Base-by-base conservation (phyloP, 1,139 yeast genomes). In the Meyerozyma sp. region DNA sequence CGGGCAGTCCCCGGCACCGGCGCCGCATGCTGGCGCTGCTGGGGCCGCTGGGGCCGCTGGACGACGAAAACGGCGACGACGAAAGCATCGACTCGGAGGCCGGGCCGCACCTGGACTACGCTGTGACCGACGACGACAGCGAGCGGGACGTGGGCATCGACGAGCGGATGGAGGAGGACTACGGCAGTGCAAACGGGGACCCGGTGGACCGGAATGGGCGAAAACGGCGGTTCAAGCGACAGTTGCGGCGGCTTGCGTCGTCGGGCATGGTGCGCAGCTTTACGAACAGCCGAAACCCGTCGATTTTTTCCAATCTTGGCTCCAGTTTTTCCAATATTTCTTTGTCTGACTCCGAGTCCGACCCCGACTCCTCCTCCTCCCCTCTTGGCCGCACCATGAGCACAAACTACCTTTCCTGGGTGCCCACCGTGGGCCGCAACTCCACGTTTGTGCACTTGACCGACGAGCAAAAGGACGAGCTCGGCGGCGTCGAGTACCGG, bases 401-500 rank as follows among this genome's bases (percentile, higher is more conserved):
- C 44, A 67, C 82, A 1, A 75, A 72, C 50, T 93, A 91, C 56
- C 69, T 93, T 35, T 89, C 97, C 0, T 91, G 95, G 91, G 78
- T 77, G 25, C 98, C 98, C 0, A 89, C 90, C 0, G 77, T 94
- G 40, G 98, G 97, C n/a, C 78, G 98, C 60, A 94, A 94, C 62
- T 93, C 98, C 1, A 86, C 91, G 0, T 93, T 93, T 68, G 86
- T 88, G 3, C 84, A 84, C 27, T 65, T 93, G 44, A 81, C 87
- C 2, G 89, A 82, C 26, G 84, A 79, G 21, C 98, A 94, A 61
- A 89, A 89, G 55, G 95, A 86, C 47, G 99, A 93, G 61, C 66
- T 93, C 39, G 99, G 98, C 29, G 99, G 98, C 43, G 96, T 93
- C 9, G 99, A 93, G 59, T 94, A 93, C 58, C 77, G 98, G 41